Conservation (phyloP, 2,329 filamentous ascomycete genomes). For the Passalora sequoiae region DNA sequence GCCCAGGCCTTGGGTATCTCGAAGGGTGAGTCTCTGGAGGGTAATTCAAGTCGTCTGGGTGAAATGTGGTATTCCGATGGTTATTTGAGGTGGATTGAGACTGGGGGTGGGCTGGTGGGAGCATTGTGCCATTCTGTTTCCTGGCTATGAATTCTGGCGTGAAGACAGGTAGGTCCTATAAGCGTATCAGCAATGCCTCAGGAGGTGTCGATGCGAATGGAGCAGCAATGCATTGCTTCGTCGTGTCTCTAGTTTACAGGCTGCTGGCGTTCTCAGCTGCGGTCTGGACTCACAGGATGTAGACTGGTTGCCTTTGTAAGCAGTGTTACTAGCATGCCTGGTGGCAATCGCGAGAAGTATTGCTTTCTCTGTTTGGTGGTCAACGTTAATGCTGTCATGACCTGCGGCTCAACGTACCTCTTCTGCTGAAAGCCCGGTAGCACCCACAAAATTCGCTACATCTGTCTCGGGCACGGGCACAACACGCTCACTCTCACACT, state of each 20-base stretch:
- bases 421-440: conserved; percentile 37
- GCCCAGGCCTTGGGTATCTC: conserved; percentile 59
- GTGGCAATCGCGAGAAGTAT: conserved; percentile 59
- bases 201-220: too few species aligned
- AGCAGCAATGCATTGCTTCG: too few species aligned
- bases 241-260: too few species aligned
- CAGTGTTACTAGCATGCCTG: conserved; percentile 58
- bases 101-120: background rate
- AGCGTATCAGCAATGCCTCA: too few species aligned
- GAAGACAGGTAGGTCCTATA: conserved; percentile 64
- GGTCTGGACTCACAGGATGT: too few species aligned
- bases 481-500: conserved; percentile 52
- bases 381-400: background rate
- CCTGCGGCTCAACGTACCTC: conserved; percentile 33
- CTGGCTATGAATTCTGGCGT: conserved; percentile 32
- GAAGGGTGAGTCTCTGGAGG: conserved; percentile 48
- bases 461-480: conserved; percentile 39
- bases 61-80: background rate
- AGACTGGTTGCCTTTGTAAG: conserved; percentile 57
- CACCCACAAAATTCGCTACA: conserved; percentile 37
- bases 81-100: background rate
- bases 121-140: conserved; percentile 24
- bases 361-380: conserved; percentile 23
- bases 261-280: too few species aligned
- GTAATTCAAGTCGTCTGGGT: conserved; percentile 50